Evolutionary conservation across 805 yeast genomes (phyloP), one percentile per base, ranked within the genome.

Genomic region (Lipomyces starkeyi): DNA sequence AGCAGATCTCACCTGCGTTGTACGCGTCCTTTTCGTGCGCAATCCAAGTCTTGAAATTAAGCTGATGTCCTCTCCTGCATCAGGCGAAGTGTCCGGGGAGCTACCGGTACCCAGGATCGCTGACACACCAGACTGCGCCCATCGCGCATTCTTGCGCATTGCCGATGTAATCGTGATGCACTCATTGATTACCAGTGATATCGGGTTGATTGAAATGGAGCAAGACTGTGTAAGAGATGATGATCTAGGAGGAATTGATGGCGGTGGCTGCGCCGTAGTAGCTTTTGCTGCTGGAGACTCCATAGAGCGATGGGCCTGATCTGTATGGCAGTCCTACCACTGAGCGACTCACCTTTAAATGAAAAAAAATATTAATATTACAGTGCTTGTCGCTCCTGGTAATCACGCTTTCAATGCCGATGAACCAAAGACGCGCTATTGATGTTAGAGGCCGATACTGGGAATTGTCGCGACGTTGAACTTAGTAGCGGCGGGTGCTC

Each of bases 81-180:
- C 80, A 60, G 81, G 66, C 22, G 76, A 82, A 34, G 87, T 84
- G 32, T 61, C 64, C 57, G 8, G 27, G 32, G 63, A 55, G n/a
- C 65, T 22, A 17, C 43, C 13, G 3, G 90, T 88, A 1, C 95
- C 90, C 58, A 94, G 81, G 37, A 94, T 86, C 5, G 97, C 91
- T 9, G 97, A 94, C 52, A 93, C 95, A 1, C 93, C 91, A 6
- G 89, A 84, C 61, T 89, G 90, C 55, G 75, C 90, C 85, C 90
- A 89, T 71, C 91, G 87, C 76, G 93, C 86, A 71, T 91, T 84
- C 76, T 92, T 93, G 64, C 98, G 84, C 97, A 95, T 92, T 27
- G 95, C 93, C 22, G 97, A 88, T 22, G 94, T 87, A 62, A 95
- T 85, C 66, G 88, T 84, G 75, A 91, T 90, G 78, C 97, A 92